Conservation (phyloP, 1,284 basidiomycete genomes). For the Marasmius fiardii region DNA sequence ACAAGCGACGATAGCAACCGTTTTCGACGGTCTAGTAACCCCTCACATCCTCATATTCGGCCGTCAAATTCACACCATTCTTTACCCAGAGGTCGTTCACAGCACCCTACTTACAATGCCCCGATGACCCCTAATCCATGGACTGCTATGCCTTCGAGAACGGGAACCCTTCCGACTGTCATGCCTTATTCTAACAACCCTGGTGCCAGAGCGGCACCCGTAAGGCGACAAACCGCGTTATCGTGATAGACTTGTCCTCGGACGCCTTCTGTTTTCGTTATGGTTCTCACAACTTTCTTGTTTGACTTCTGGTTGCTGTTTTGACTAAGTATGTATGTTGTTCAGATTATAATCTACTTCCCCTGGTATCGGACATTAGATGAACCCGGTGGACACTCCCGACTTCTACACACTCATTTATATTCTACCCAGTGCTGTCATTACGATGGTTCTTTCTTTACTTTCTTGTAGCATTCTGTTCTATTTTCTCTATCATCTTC, state of each 20-base stretch:
- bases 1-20: constrained; percentile 10
- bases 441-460: background rate
- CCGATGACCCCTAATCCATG: constrained; percentile 10
- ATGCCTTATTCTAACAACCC: constrained; percentile 6
- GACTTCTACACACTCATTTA: background rate
- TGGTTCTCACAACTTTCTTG: background rate
- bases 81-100: constrained; percentile 7
- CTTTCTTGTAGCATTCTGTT: background rate
- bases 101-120: background rate
- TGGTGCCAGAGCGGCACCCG: background rate
- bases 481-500: background rate
- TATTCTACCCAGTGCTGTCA: background rate
- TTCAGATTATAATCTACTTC: background rate
- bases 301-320: background rate
- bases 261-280: too few species aligned
- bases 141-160: constrained; percentile 11
- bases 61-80: constrained; percentile 7
- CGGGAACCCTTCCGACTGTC: constrained; percentile 5
- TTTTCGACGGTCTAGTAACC: background rate
- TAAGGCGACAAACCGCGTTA: constrained; percentile 1
- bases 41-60: background rate
- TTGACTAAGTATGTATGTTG: background rate
- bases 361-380: background rate
- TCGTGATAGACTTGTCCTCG: background rate
- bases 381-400: background rate